Evolutionary conservation across 176 grass and related monocot species (phyloP).

Genomic region (Canna indica): DNA sequence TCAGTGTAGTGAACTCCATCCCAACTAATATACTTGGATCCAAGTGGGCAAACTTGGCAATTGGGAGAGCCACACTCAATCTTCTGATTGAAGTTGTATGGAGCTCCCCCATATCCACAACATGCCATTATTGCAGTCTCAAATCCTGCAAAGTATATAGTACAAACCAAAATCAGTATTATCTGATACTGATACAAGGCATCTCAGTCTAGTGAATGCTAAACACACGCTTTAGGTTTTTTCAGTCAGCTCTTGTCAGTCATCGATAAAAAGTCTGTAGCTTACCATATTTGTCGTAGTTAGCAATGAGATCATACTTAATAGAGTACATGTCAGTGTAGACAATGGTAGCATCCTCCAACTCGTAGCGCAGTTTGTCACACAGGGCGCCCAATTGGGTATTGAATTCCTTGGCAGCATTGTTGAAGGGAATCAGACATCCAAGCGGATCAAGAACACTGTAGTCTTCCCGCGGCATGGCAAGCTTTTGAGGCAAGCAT

Average conservation of each 20-base stretch:
- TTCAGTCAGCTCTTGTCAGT: too few relatives aligned
- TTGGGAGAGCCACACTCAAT: slow-evolving; percentile 34
- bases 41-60: slow-evolving; percentile 40
- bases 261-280: not conserved
- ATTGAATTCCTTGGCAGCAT: slow-evolving; percentile 64
- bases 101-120: slow-evolving; percentile 55
- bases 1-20: slow-evolving; percentile 90
- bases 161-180: not conserved
- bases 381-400: slow-evolving; percentile 35
- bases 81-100: slow-evolving; percentile 51
- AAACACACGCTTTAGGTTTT: too few relatives aligned
- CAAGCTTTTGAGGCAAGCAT: slow-evolving; percentile 83
- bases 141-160: slow-evolving; percentile 46
- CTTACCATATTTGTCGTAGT: slow-evolving; percentile 57
- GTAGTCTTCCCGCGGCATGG: slow-evolving; percentile 40
- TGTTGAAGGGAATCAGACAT: slow-evolving; percentile 63
- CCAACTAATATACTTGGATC: slow-evolving; percentile 62
- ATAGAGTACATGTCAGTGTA: slow-evolving; percentile 59
- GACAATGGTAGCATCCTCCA: slow-evolving; percentile 53
- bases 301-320: slow-evolving; percentile 79
- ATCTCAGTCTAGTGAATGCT: not conserved
- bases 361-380: slow-evolving; percentile 32
- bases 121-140: slow-evolving; percentile 62
- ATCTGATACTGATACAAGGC: not conserved
- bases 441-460: slow-evolving; percentile 50